Evolutionary conservation across 2,329 filamentous ascomycete genomes (phyloP).

Genomic region (Dichotomopilus funicola): DNA sequence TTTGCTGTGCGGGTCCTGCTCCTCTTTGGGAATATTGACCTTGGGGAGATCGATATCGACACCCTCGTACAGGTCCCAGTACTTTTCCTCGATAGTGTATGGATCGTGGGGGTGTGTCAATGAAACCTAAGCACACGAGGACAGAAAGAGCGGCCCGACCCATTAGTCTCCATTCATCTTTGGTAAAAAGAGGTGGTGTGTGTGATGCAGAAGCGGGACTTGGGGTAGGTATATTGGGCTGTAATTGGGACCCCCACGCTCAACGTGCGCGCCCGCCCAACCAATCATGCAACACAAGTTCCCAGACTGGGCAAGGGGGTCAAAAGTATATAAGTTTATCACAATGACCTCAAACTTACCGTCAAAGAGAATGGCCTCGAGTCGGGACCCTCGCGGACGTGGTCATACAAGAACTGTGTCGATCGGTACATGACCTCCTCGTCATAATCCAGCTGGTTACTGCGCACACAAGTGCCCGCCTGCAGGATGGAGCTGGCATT

Average conservation of each 20-base stretch:
- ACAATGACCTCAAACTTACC: slow-evolving; percentile 31
- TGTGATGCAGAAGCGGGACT: too few species aligned
- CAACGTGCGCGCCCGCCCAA: neutral
- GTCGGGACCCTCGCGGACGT: slow-evolving; percentile 70
- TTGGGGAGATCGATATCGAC: slow-evolving; percentile 82
- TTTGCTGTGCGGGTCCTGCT: slow-evolving; percentile 82
- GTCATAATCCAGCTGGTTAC: slow-evolving; percentile 93
- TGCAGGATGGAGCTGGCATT: slow-evolving; percentile 91
- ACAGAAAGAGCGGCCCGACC: neutral
- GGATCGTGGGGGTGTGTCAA: slow-evolving; percentile 93
- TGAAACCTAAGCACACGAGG: slow-evolving; percentile 51
- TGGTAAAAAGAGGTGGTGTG: too few species aligned
- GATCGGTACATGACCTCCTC: slow-evolving; percentile 93
- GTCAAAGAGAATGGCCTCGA: slow-evolving; percentile 80
- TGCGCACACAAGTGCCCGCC: slow-evolving; percentile 79
- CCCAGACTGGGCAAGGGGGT: neutral
- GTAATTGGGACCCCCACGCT: neutral
- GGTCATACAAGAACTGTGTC: slow-evolving; percentile 83
- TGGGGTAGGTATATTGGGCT: too few species aligned
- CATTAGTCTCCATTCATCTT: neutral
- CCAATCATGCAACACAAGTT: slow-evolving; percentile 1
- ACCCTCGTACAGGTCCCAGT: slow-evolving; percentile 85
- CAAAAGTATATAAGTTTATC: too few species aligned
- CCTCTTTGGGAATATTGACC: slow-evolving; percentile 68
- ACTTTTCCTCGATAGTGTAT: slow-evolving; percentile 88